Percentiles rank a stretch among this genome's conserved stretches.
These are phyloP conservation scores for Ceriops tagal DNA, from an alignment of 345 rosid species.

Conservation along the genomic window DNA sequence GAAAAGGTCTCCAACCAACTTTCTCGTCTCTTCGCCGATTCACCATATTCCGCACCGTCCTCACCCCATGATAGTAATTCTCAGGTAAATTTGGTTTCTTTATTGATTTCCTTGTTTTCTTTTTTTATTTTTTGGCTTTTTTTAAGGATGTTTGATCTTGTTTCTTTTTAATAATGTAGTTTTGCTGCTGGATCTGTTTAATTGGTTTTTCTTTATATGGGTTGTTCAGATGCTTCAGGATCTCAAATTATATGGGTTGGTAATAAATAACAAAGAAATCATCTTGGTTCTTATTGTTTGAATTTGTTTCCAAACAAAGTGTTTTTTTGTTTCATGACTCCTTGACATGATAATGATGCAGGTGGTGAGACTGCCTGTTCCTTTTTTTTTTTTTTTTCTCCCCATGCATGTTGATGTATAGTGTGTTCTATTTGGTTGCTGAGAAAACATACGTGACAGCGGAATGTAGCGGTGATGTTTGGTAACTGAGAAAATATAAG, in stretches of 20 bases:
- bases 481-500: background rate
- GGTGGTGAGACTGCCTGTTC: background rate
- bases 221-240: background rate
- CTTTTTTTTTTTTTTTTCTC: background rate
- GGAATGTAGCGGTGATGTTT: background rate
- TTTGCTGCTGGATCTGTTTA: constrained; percentile 2
- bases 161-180: constrained; percentile 17
- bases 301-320: too few species aligned
- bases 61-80: constrained; percentile 29
- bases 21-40: constrained; percentile 62
- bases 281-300: too few species aligned
- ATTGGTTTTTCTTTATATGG: background rate
- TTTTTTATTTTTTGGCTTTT: background rate
- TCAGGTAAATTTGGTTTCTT: constrained; percentile 33
- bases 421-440: background rate
- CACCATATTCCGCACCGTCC: constrained; percentile 41
- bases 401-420: background rate
- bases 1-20: constrained; percentile 70
- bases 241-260: background rate
- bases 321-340: too few species aligned
- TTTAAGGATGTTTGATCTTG: constrained; percentile 23
- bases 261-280: too few species aligned
- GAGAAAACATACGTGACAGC: background rate
- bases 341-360: too few species aligned
- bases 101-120: background rate